These are phyloP conservation scores for Athelia psychrophila DNA, from an alignment of 1,284 basidiomycete genomes.

Conservation along the genomic window DNA sequence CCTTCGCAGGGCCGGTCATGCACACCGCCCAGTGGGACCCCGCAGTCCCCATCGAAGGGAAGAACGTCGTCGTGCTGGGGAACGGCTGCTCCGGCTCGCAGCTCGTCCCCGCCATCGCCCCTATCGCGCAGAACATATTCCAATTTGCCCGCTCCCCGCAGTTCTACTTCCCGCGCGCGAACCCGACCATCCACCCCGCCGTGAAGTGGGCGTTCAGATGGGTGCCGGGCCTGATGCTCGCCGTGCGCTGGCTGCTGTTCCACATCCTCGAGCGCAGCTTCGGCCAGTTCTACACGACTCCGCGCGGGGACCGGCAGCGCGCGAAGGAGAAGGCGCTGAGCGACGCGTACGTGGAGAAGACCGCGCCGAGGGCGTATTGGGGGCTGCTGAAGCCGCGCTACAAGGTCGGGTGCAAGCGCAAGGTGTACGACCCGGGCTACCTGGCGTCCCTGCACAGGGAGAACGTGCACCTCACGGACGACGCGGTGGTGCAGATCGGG, in stretches of 20 bases:
- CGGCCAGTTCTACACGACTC: background rate
- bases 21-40: background rate
- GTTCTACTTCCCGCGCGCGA: background rate
- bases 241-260: background rate
- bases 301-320: background rate
- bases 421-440: background rate
- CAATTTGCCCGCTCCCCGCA: background rate
- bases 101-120: background rate
- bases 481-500: background rate
- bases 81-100: background rate
- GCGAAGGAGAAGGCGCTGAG: background rate
- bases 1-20: background rate
- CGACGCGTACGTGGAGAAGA: background rate
- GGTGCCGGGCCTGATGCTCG: background rate
- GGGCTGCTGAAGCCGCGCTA: background rate
- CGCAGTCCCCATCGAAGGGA: background rate
- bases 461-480: constrained; percentile 1
- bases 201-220: background rate
- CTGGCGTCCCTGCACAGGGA: background rate
- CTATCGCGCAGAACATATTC: background rate
- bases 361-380: background rate
- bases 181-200: background rate
- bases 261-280: background rate
- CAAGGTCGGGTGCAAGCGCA: constrained; percentile 1
- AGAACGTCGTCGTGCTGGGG: background rate